These are phyloP conservation scores for Mortierella sp. DNA, from an alignment of 371 early-diverging fungal genomes.

Conservation along the genomic window DNA sequence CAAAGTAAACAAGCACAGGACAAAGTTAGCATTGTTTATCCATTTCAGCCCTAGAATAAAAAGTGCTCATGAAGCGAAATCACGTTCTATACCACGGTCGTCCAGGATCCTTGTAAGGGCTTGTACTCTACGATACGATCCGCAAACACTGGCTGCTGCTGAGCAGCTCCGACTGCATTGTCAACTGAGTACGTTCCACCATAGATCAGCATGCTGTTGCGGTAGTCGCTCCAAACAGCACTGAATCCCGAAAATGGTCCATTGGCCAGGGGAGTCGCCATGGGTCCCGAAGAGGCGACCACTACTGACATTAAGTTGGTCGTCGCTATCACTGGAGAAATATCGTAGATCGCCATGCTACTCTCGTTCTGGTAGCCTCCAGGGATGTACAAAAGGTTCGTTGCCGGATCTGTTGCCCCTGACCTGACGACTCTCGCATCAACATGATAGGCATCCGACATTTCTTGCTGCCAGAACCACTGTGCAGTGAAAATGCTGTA, in stretches of 20 bases:
- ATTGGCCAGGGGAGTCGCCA: neutral
- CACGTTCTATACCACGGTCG: neutral
- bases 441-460: too few relatives aligned
- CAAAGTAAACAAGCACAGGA: neutral
- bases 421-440: neutral
- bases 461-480: neutral
- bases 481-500: too few relatives aligned
- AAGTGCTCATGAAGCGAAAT: too few relatives aligned
- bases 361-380: neutral
- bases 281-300: too few relatives aligned
- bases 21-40: neutral
- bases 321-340: neutral
- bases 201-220: slow-evolving; percentile 9
- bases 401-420: neutral
- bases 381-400: neutral
- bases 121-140: neutral
- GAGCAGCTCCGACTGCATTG: neutral
- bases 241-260: neutral
- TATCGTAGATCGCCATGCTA: neutral
- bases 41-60: neutral
- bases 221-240: slow-evolving; percentile 1
- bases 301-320: neutral
- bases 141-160: neutral
- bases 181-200: neutral
- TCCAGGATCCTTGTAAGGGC: neutral